Evolutionary conservation across 306 rosid species (phyloP).

Genomic region (Lathyrus sativus): DNA sequence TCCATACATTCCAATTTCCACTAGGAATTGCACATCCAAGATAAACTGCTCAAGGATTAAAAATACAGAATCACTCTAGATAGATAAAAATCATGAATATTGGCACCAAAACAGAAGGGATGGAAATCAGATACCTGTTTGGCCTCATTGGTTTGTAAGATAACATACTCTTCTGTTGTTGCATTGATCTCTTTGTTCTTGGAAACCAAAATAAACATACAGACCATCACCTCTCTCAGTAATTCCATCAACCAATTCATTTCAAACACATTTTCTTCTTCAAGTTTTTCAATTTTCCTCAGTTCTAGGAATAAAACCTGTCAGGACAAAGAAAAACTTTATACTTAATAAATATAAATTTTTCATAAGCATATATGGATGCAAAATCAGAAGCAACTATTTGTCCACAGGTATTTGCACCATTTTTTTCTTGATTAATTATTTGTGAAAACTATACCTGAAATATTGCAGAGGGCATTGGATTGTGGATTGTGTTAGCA

Average conservation of each 20-base stretch:
- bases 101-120: neutral
- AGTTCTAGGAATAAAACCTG: slow-evolving; percentile 67
- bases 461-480: slow-evolving; percentile 57
- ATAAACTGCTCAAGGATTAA: slow-evolving; percentile 52
- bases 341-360: slow-evolving; percentile 1
- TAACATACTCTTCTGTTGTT: slow-evolving; percentile 41
- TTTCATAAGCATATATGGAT: slow-evolving; percentile 13
- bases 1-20: slow-evolving; percentile 63
- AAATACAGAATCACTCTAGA: slow-evolving; percentile 25
- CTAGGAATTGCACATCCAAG: slow-evolving; percentile 73
- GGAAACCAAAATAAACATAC: slow-evolving; percentile 57
- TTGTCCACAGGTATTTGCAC: neutral
- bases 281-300: slow-evolving; percentile 62
- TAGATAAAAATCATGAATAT: neutral
- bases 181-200: slow-evolving; percentile 48
- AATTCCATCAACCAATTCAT: slow-evolving; percentile 67
- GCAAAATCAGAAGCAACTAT: slow-evolving; percentile 1
- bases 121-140: slow-evolving; percentile 53
- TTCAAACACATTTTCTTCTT: slow-evolving; percentile 54
- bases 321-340: neutral
- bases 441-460: slow-evolving; percentile 51
- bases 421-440: neutral
- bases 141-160: slow-evolving; percentile 38
- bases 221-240: slow-evolving; percentile 57
- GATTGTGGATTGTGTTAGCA: slow-evolving; percentile 32